Evolutionary conservation across 768 basidiomycete species (phyloP), one percentile per base, ranked within the genome.

Genomic region (Termitomyces sp.): DNA sequence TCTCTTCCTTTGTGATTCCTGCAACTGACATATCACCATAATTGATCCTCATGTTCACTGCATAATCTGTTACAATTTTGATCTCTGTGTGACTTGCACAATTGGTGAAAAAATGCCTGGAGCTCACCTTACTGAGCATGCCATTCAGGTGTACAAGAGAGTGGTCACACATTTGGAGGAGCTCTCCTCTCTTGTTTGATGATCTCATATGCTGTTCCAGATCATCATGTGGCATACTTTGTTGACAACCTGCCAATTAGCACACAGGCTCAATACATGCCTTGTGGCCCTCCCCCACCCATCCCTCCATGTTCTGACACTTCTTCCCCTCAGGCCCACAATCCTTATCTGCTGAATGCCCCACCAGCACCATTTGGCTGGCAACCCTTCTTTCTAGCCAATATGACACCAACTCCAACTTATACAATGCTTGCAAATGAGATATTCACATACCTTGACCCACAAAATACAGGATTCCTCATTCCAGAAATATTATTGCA

Each of bases 361-460:
- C 36, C 29, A 2, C 52, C 12, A 15, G 15, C 43, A 9, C 43
- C 12, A n/a, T 34, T 37, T 2, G 56, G 62, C 47, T 66, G 65
- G 65, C 45, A 66, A 40, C 55, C 62, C 11, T 63, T 66, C 37
- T 66, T 63, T 40, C 17, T 46, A 36, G 42, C 62, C 3, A 54
- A 66, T 50, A 52, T 52, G 62, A 60, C 53, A 0, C 65, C 65
- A 2, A 66, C 65, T 17, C 40, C 20, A 43, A 63, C 61, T 9
- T 66, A 63, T 15, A 60, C 40, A 12, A 57, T 53, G n/a, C 60
- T 66, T 15, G 49, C 59, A 31, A 59, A 63, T 48, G 61, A 66
- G 17, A 63, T 66, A 15, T 66, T 66, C 55, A 47, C 65, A 29
- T 59, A 61, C 38, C 65, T 63, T 4, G 65, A 66, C 56, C 53